Evolutionary conservation across 257 asterid genomes (phyloP).

Genomic region (Parsonsia alboflavescens): DNA sequence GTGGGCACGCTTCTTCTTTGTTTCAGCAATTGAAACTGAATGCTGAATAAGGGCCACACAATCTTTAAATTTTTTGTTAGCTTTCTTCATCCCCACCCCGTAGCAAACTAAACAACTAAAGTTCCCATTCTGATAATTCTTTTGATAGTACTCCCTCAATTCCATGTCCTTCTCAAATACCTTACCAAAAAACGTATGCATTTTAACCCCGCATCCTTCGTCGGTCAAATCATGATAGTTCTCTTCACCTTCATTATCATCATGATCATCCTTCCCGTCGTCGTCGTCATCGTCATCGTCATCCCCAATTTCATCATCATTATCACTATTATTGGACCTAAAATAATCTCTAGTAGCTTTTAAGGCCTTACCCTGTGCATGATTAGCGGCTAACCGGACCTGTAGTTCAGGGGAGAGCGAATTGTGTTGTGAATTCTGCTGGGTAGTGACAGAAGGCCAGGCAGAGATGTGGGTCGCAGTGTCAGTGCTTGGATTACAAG

Average conservation of each 20-base stretch:
- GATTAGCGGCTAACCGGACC: slow-evolving; percentile 23
- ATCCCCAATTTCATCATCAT: slow-evolving; percentile 17
- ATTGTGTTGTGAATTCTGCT: slow-evolving; percentile 19
- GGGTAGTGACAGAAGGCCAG: slow-evolving; percentile 38
- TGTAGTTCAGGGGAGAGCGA: slow-evolving; percentile 33
- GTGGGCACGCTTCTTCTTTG: slow-evolving; percentile 53
- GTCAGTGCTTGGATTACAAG: slow-evolving; percentile 32
- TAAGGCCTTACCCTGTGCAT: slow-evolving; percentile 49
- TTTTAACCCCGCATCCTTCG: slow-evolving; percentile 21
- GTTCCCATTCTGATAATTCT: slow-evolving; percentile 45
- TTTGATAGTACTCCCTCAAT: slow-evolving; percentile 48
- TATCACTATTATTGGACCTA: slow-evolving; percentile 13
- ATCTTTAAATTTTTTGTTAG: slow-evolving; percentile 52
- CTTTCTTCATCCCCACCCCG: slow-evolving; percentile 43
- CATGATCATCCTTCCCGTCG: slow-evolving; percentile 19
- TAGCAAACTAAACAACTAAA: slow-evolving; percentile 72
- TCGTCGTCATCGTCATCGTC: slow-evolving; percentile 2
- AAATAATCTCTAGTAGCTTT: slow-evolving; percentile 30
- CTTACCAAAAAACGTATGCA: slow-evolving; percentile 33
- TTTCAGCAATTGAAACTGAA: slow-evolving; percentile 38
- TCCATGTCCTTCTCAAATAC: slow-evolving; percentile 41
- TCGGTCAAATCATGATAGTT: slow-evolving; percentile 35
- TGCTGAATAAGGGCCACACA: slow-evolving; percentile 75
- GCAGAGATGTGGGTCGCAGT: slow-evolving; percentile 25
- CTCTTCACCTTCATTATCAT: slow-evolving; percentile 30